Evolutionary conservation across 176 grass and related monocot genomes (phyloP).

Genomic region (Aechmea fasciata): DNA sequence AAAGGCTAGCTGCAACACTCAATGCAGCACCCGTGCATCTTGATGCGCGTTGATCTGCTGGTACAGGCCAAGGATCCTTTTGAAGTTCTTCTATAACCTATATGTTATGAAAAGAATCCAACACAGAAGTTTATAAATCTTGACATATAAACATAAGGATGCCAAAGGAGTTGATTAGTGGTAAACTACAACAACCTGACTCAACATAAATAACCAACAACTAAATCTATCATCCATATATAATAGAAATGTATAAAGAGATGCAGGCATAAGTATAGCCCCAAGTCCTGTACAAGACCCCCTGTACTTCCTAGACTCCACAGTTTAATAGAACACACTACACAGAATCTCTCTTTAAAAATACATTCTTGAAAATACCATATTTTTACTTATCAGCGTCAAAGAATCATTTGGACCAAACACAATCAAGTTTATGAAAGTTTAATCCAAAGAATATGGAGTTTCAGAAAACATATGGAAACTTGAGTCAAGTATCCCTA

Average conservation of each 20-base stretch:
- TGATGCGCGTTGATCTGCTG: slow-evolving; percentile 63
- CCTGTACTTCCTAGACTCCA: no score
- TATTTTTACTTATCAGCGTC: no score
- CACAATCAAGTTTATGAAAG: no score
- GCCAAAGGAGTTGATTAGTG: background rate
- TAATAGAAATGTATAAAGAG: no score
- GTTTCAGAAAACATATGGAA: background rate
- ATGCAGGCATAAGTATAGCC: no score
- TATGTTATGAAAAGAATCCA: slow-evolving; percentile 3
- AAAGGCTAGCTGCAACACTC: slow-evolving; percentile 63
- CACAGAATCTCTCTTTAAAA: no score
- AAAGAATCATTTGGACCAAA: no score
- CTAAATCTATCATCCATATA: no score
- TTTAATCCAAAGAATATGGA: no score
- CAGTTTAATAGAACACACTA: no score
- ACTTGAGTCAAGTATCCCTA: background rate
- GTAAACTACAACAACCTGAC: background rate
- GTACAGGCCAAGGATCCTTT: slow-evolving; percentile 77
- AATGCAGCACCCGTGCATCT: slow-evolving; percentile 75
- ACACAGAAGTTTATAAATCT: slow-evolving; percentile 12
- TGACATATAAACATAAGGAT: background rate
- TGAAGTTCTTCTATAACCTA: slow-evolving; percentile 94
- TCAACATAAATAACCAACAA: background rate
- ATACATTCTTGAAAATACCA: no score
- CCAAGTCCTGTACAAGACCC: no score